phyloP scores from a whole-genome alignment of 208 protist genomes.

The Trypanosoma scelopori region DNA sequence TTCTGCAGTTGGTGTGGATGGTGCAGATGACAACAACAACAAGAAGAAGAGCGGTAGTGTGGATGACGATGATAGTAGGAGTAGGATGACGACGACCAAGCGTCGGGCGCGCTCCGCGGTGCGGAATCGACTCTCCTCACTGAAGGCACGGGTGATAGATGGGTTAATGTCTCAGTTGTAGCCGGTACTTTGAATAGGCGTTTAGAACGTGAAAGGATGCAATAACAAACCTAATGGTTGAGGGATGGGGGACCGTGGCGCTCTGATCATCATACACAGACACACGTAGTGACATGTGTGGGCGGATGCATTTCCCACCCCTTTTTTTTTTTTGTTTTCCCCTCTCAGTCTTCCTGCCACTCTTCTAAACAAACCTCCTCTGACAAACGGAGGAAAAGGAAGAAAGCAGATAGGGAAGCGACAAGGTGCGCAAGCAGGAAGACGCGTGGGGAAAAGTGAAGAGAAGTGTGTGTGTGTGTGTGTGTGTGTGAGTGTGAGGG shows the following conservation, averaged over 20 bases:
- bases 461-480: not conserved
- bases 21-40: no score
- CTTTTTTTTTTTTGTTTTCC: slow-evolving; percentile 6
- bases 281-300: not conserved
- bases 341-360: not conserved
- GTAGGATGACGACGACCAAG: not conserved
- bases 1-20: no score
- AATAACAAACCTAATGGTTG: not conserved
- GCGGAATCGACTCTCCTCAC: slow-evolving; percentile 3
- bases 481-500: no score
- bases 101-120: not conserved
- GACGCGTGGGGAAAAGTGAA: slow-evolving; percentile 6
- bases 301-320: no score
- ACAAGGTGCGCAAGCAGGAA: slow-evolving; percentile 2
- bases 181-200: not conserved
- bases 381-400: not conserved
- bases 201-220: not conserved
- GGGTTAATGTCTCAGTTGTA: slow-evolving; percentile 1
- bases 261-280: not conserved
- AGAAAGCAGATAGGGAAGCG: slow-evolving; percentile 1
- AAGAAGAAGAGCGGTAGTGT: not conserved
- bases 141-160: not conserved
- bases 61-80: not conserved
- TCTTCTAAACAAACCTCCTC: not conserved
- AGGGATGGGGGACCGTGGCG: no score